Base-by-base conservation (phyloP, 257 asterid species). In the Ballota nigra region DNA sequence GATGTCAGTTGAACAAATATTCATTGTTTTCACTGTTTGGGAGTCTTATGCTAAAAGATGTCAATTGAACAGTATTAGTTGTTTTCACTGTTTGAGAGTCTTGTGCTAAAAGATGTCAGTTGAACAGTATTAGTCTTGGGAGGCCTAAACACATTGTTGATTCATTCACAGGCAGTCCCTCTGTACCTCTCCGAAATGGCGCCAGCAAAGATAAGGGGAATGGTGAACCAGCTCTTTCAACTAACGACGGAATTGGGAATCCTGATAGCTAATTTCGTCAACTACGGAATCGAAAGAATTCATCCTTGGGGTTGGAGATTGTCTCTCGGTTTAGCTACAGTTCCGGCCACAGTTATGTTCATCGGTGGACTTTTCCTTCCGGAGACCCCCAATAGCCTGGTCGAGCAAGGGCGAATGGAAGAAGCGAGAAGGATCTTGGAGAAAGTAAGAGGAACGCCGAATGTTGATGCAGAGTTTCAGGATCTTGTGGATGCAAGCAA, bases 271-370 rank as follows among this genome's bases (percentile, higher is more conserved):
- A 89, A 82, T 71, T 78, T 91, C 15, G 74, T 91, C 1, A 89
- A 91, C 69, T 89, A 84, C 19, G 96, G 85, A 2, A 70, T 83
- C 4, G 83, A 78, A 26, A 70, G 45, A 18, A 78, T 87, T 23
- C 89, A 87, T 69, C 92, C 95, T 15, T 85, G 91, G 91, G 97
- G 97, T 6, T 91, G 97, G 97, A 78, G 97, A 68, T 47, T 87
- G 38, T 84, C 91, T 1, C 94, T 91, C 3, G 96, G 96, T 8
- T 55, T 86, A 34, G 97, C 97, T 40, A 75, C 85, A 23, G 82
- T 86, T 57, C 97, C 97, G 7, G 96, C 96, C 5, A 41, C 82
- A 2, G 2, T 85, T 0, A 89, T 89, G 89, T 82, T 85, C 56
- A 20, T 87, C 0, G 96, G 96, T 1, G 93, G 95, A 4, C 66